Percentiles rank a stretch among this genome's conserved stretches.
These are phyloP conservation scores for Panicum virgatum DNA, from an alignment of 202 grass and related monocot species.

Conservation along the genomic window DNA sequence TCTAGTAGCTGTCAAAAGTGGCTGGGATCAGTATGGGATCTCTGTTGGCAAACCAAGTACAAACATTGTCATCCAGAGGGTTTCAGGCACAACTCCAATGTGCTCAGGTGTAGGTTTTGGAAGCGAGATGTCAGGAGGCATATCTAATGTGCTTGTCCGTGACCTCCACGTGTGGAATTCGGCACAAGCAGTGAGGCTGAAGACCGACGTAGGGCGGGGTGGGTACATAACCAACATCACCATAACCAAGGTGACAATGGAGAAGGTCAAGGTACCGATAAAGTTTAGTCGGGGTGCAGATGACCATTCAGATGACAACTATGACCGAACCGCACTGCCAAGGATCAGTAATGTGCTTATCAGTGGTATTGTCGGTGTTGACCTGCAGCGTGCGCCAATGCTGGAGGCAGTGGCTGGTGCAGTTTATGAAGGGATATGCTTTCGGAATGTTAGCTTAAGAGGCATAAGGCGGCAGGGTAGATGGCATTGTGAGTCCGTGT, in stretches of 20 bases:
- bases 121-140: constrained; percentile 88
- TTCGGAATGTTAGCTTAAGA: constrained; percentile 72
- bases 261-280: constrained; percentile 78
- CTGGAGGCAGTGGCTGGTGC: constrained; percentile 64
- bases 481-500: constrained; percentile 71
- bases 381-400: constrained; percentile 49
- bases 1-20: constrained; percentile 84
- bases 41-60: constrained; percentile 61
- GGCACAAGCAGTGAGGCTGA: constrained; percentile 61
- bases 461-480: constrained; percentile 33
- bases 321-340: constrained; percentile 55
- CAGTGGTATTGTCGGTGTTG: constrained; percentile 51
- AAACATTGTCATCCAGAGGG: constrained; percentile 65
- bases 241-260: constrained; percentile 58
- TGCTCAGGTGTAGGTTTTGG: constrained; percentile 90
- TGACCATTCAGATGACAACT: constrained; percentile 68
- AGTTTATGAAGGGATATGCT: constrained; percentile 63
- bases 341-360: constrained; percentile 57
- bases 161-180: constrained; percentile 77
- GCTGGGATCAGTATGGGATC: constrained; percentile 88
- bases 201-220: constrained; percentile 66
- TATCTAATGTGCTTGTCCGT: constrained; percentile 65
- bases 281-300: constrained; percentile 75
- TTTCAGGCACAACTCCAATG: constrained; percentile 82
- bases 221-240: constrained; percentile 89